Evolutionary conservation across 257 asterid species (phyloP).

Genomic region (Penstemon davidsonii): DNA sequence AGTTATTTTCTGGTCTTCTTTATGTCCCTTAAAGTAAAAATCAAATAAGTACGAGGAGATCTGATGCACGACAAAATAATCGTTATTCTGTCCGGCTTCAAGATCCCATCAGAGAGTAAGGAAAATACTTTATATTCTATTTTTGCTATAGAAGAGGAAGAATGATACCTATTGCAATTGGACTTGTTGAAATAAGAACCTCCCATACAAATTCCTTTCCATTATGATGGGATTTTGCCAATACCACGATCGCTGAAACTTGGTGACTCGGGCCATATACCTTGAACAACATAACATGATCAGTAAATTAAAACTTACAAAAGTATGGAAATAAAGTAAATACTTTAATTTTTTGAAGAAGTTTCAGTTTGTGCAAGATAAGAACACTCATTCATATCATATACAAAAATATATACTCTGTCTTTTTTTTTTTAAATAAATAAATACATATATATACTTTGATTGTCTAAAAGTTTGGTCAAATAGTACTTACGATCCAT

Average conservation of each 20-base stretch:
- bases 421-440: no score
- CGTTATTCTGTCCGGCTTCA: no score
- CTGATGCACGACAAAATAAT: no score
- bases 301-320: background rate
- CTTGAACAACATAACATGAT: constrained; percentile 33
- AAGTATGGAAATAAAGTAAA: background rate
- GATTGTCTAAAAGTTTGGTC: no score
- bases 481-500: no score
- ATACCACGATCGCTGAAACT: constrained; percentile 58
- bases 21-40: no score
- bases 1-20: no score
- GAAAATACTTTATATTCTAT: background rate
- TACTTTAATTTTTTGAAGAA: background rate
- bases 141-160: background rate
- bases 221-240: constrained; percentile 64
- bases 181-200: constrained; percentile 54
- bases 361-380: background rate
- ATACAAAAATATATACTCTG: no score
- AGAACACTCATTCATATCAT: background rate
- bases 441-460: no score
- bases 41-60: no score
- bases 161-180: constrained; percentile 62
- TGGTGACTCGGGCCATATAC: constrained; percentile 87
- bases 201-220: constrained; percentile 89
- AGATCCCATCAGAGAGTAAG: no score